Evolutionary conservation across 345 rosid genomes (phyloP).

Genomic region (sweet orange (Citrus sinensis)): DVS_A1.0 CM039167.1:4294501-4295000

Average conservation of each 20-base stretch:
- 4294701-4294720: constrained; percentile 17
- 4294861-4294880: constrained; percentile 24
- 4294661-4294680: constrained; percentile 25
- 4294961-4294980: constrained; percentile 28
- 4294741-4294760: constrained; percentile 29
- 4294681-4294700: constrained; percentile 26
- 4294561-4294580: not conserved
- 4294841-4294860: constrained; percentile 15
- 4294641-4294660: constrained; percentile 32
- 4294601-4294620: constrained; percentile 39
- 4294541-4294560: not conserved
- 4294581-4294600: constrained; percentile 9
- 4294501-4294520: constrained; percentile 52
- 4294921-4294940: constrained; percentile 41
- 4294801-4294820: constrained; percentile 15
- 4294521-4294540: constrained; percentile 7
- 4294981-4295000: constrained; percentile 32
- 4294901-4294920: constrained; percentile 40
- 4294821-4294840: not conserved
- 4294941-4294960: constrained; percentile 10
- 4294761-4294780: constrained; percentile 38
- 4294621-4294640: constrained; percentile 58
- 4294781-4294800: constrained; percentile 18
- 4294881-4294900: constrained; percentile 32
- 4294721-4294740: constrained; percentile 24